These are phyloP conservation scores for Penicillium glabrum DNA, from an alignment of 2,329 filamentous ascomycete species.

Conservation along the genomic window DNA sequence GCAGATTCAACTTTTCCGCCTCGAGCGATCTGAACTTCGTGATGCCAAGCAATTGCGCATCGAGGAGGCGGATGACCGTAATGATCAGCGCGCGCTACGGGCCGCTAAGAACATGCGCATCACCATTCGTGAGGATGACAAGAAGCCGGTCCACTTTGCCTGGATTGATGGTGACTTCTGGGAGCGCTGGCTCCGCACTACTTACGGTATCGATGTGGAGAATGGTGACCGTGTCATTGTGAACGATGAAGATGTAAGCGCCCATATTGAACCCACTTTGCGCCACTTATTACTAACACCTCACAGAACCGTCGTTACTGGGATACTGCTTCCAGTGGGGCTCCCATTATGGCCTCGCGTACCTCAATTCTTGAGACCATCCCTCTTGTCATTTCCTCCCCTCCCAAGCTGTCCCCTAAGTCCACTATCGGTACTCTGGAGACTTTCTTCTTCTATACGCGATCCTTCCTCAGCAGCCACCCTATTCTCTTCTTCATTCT, in stretches of 20 bases:
- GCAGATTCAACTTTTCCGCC: slow-evolving; percentile 85
- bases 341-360: slow-evolving; percentile 83
- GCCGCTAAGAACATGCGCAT: slow-evolving; percentile 89
- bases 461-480: slow-evolving; percentile 44
- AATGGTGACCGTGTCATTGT: slow-evolving; percentile 92
- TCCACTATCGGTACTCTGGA: slow-evolving; percentile 50
- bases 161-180: slow-evolving; percentile 98
- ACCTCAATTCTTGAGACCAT: slow-evolving; percentile 86
- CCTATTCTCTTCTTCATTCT: slow-evolving; percentile 45
- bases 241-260: slow-evolving; percentile 91
- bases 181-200: slow-evolving; percentile 95
- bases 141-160: slow-evolving; percentile 88
- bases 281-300: neutral
- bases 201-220: slow-evolving; percentile 83
- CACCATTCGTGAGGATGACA: slow-evolving; percentile 82
- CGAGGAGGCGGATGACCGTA: slow-evolving; percentile 91
- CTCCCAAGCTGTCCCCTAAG: slow-evolving; percentile 50
- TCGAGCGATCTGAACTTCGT: slow-evolving; percentile 87
- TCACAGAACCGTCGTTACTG: slow-evolving; percentile 84
- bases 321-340: slow-evolving; percentile 87
- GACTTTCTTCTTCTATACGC: slow-evolving; percentile 46
- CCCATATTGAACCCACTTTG: slow-evolving; percentile 16
- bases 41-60: slow-evolving; percentile 94
- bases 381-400: slow-evolving; percentile 50
- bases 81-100: slow-evolving; percentile 81